These are phyloP conservation scores for Leucosporidium creatinivorum DNA, from an alignment of 768 basidiomycete species.

Conservation along the genomic window DNA sequence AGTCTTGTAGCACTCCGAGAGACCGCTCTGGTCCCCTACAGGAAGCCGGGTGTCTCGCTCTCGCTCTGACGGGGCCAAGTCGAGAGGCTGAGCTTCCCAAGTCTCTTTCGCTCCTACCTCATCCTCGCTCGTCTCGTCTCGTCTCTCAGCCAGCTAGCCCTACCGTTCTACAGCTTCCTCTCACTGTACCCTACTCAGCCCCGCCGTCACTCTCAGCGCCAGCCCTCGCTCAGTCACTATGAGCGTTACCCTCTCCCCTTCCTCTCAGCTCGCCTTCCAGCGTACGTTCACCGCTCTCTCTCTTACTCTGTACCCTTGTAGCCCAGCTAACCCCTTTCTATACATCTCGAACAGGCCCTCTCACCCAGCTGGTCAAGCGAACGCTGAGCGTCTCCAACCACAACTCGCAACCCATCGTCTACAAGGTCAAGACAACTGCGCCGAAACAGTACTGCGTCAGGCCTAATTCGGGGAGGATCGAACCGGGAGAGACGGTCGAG, in stretches of 20 bases:
- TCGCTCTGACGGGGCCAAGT: too few relatives aligned
- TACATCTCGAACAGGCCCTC: slow-evolving; percentile 61
- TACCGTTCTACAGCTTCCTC: too few relatives aligned
- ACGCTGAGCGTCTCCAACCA: slow-evolving; percentile 76
- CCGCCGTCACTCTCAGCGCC: too few relatives aligned
- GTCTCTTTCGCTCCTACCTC: too few relatives aligned
- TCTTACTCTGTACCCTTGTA: background rate
- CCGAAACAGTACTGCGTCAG: slow-evolving; percentile 90
- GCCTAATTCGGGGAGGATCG: slow-evolving; percentile 94
- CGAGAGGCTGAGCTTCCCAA: too few relatives aligned
- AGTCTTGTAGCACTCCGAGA: too few relatives aligned
- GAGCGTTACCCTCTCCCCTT: slow-evolving; percentile 23
- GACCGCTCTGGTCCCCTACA: too few relatives aligned
- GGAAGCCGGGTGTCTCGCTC: too few relatives aligned
- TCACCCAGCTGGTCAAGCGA: slow-evolving; percentile 83
- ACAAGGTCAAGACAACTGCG: slow-evolving; percentile 99
- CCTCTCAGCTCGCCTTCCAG: slow-evolving; percentile 40
- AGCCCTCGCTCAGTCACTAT: background rate
- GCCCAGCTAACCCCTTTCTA: background rate
- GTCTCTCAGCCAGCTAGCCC: too few relatives aligned
- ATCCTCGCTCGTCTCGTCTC: too few relatives aligned
- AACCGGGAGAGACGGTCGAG: slow-evolving; percentile 88
- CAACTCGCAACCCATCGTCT: slow-evolving; percentile 83
- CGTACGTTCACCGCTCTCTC: slow-evolving; percentile 34
- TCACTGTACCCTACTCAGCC: too few relatives aligned